Conservation (phyloP, 139 green algal species). For the Zygnema cylindricum region DNA sequence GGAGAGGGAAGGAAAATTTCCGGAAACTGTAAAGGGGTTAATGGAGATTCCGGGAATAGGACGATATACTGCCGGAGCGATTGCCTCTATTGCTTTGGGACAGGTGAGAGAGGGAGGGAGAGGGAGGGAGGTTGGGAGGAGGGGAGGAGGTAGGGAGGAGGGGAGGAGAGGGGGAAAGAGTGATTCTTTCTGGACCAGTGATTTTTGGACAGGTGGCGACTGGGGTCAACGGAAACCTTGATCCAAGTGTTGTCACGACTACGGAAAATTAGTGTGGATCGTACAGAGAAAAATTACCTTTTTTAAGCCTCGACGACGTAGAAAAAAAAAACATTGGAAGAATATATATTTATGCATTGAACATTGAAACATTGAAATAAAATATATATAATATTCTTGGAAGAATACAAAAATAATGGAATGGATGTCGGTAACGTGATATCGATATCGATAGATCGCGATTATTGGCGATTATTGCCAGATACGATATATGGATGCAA, state of each 20-base stretch:
- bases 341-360: too few species aligned
- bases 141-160: not conserved
- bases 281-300: too few species aligned
- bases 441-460: too few species aligned
- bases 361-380: too few species aligned
- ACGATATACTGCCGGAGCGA: slow-evolving; percentile 85
- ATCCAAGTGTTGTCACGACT: slow-evolving; percentile 82
- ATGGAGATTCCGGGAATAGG: slow-evolving; percentile 87
- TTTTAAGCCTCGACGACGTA: too few species aligned
- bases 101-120: slow-evolving; percentile 27
- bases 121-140: not conserved
- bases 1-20: slow-evolving; percentile 76
- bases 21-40: slow-evolving; percentile 72
- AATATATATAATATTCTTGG: too few species aligned
- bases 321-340: too few species aligned
- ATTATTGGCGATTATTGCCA: too few species aligned
- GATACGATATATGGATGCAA: too few species aligned
- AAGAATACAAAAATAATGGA: too few species aligned
- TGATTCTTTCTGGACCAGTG: not conserved
- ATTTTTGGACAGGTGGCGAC: slow-evolving; percentile 54
- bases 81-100: slow-evolving; percentile 88
- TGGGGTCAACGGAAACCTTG: slow-evolving; percentile 95
- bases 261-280: slow-evolving; percentile 39
- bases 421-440: too few species aligned
- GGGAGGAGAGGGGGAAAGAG: not conserved